Evolutionary conservation across 768 basidiomycete species (phyloP), one percentile per base, ranked within the genome.

Genomic region (Neoboletus magnificus): DNA sequence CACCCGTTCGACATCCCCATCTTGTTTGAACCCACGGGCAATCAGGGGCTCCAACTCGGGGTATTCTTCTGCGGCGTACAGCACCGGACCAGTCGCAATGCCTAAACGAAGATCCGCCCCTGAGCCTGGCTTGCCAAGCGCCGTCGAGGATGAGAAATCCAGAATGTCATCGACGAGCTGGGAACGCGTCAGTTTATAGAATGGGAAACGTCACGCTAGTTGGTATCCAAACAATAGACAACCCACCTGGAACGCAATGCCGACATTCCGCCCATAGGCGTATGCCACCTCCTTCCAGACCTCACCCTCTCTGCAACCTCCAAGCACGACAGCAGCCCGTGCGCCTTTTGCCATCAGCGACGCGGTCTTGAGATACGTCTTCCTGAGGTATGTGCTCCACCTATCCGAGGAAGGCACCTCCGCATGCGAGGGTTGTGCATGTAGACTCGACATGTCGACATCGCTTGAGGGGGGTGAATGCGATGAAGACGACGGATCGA

Each of bases 81-180:
- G 72, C 1, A 85, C 83, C 0, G 94, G 94, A 3, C 86, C 94
- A 1, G 91, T 92, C 5, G 97, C 91, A 29, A 93, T 78, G 0
- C 92, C 91, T 0, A 93, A 74, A 52, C 86, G 82, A 16, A 93
- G 77, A 68, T 94, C 93, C 2, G 92, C 89, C 18, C 90, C 91
- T 18, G 67, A 52, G 0, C 87, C 85, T 0, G 97, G 97, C 75
- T 98, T 98, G 35, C 96, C 96, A 13, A 98, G 82, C 0, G 87
- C 70, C 0, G 75, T 75, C 12, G 86, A 87, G 1, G 89, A 84
- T 47, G 94, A 89, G 67, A 93, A 98, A 74, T 98, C 97, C 4
- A 99, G 77, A 35, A 94, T 82, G 67, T 99, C 97, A 68, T 99
- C 97, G 46, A 98, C 88, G 11, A 99, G 87, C 93, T 96, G 64